Evolutionary conservation across 257 asterid genomes (phyloP).

Genomic region (Solanum chiquidenum): DNA sequence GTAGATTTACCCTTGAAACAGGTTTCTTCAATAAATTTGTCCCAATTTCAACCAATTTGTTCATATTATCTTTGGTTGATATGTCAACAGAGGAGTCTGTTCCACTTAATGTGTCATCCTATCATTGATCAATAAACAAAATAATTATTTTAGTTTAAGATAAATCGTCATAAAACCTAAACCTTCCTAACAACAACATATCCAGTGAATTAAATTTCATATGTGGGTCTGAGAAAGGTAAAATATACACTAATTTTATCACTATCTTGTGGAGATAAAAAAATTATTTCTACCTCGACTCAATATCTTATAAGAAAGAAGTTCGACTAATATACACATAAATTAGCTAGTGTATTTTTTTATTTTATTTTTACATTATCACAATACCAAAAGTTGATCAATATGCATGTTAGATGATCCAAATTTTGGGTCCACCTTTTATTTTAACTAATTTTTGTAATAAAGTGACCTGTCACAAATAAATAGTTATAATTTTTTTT

Average conservation of each 20-base stretch:
- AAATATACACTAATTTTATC: rapidly evolving
- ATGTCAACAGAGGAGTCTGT: conserved; percentile 23
- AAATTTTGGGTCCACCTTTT: no score
- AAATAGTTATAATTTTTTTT: neutral
- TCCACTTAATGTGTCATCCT: conserved; percentile 35
- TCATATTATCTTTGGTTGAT: conserved; percentile 29
- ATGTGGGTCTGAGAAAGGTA: rapidly evolving
- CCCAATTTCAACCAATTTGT: conserved; percentile 24
- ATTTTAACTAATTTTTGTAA: neutral
- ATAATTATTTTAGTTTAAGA: neutral
- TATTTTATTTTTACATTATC: neutral
- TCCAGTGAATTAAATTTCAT: rapidly evolving
- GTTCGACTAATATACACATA: neutral
- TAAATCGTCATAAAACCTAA: neutral
- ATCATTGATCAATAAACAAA: neutral
- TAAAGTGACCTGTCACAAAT: neutral
- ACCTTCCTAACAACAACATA: no score
- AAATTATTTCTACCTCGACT: neutral
- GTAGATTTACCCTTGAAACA: conserved; percentile 27
- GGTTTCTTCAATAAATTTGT: conserved; percentile 25
- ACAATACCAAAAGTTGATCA: neutral
- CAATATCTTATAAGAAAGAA: neutral
- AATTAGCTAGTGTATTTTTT: neutral
- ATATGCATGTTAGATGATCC: neutral
- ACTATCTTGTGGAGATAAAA: neutral